A percentile compares a stretch with the other conserved stretches of the same genome.
These are phyloP conservation scores for Friedmanniomyces simplex DNA, from an alignment of 495 filamentous ascomycete genomes.

Conservation along the genomic window DNA sequence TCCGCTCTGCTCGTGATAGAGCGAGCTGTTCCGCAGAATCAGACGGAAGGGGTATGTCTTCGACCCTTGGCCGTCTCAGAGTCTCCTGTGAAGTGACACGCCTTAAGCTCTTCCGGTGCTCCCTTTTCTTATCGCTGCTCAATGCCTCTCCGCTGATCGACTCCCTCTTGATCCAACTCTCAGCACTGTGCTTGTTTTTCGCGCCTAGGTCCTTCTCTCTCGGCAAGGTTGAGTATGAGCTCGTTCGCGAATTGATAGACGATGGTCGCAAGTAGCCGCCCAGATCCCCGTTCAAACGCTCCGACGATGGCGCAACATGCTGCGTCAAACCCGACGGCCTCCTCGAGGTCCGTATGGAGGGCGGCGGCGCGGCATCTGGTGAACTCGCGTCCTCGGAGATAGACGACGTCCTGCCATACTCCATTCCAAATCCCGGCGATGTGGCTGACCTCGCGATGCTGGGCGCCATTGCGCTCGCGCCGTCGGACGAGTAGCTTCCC, in stretches of 20 bases:
- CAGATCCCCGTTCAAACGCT: not conserved
- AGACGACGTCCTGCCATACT: constrained; percentile 43
- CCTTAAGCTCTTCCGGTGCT: constrained; percentile 21
- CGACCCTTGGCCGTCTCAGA: not conserved
- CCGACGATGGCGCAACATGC: constrained; percentile 44
- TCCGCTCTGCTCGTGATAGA: constrained; percentile 15
- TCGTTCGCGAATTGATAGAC: constrained; percentile 10
- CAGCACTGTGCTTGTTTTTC: constrained; percentile 21
- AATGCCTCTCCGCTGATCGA: constrained; percentile 16
- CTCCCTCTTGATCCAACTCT: constrained; percentile 16
- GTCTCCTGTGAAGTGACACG: constrained; percentile 31
- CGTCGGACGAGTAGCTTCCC: constrained; percentile 1
- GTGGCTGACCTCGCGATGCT: not conserved
- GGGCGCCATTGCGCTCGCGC: not conserved
- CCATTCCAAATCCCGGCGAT: constrained; percentile 52
- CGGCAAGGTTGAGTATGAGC: constrained; percentile 7
- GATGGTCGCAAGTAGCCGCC: not conserved
- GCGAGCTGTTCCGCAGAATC: not conserved
- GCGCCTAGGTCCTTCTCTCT: constrained; percentile 9
- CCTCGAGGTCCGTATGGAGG: constrained; percentile 77
- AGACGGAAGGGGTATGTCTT: not conserved
- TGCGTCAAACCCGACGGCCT: constrained; percentile 61
- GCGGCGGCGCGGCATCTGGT: constrained; percentile 68
- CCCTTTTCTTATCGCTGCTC: constrained; percentile 19
- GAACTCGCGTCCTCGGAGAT: constrained; percentile 40